Percentiles rank a stretch among this genome's conserved stretches.
Evolutionary conservation across 179 eudicot genomes (phyloP).

Genomic region (Dionaea muscipula): DNA sequence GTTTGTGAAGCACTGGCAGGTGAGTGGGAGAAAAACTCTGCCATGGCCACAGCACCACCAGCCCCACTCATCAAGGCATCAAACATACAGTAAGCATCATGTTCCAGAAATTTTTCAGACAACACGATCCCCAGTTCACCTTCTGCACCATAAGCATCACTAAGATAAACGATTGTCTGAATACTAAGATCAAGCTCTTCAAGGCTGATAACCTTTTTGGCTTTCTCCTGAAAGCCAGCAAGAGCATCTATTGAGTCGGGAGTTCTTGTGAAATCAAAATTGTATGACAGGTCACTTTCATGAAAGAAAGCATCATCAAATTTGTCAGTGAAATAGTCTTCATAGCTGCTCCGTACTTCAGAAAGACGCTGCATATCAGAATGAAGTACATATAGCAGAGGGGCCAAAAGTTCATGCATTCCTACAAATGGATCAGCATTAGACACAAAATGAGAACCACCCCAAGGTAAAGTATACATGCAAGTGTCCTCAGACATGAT

Average conservation of each 20-base stretch:
- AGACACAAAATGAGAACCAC: background rate
- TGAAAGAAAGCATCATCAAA: constrained; percentile 64
- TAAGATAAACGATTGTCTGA: constrained; percentile 54
- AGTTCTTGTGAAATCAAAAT: constrained; percentile 53
- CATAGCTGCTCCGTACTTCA: constrained; percentile 52
- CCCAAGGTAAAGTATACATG: background rate
- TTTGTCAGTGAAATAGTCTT: constrained; percentile 83
- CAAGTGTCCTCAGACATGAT: background rate
- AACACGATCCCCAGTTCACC: constrained; percentile 86
- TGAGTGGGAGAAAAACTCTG: constrained; percentile 61
- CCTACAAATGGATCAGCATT: constrained; percentile 31
- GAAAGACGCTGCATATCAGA: constrained; percentile 61
- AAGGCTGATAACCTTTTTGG: constrained; percentile 27
- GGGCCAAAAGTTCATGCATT: constrained; percentile 98
- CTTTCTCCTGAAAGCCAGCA: constrained; percentile 20
- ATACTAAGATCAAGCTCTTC: constrained; percentile 57
- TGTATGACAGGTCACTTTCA: constrained; percentile 44
- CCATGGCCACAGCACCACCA: constrained; percentile 75
- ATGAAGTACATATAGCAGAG: constrained; percentile 73
- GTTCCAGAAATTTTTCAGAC: constrained; percentile 88
- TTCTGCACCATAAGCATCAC: constrained; percentile 95
- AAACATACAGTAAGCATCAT: constrained; percentile 85
- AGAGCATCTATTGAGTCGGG: constrained; percentile 32
- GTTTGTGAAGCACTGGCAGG: constrained; percentile 36
- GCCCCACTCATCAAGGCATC: constrained; percentile 88